Conservation (phyloP, 768 basidiomycete genomes). For the Trametes coccinea region DNA sequence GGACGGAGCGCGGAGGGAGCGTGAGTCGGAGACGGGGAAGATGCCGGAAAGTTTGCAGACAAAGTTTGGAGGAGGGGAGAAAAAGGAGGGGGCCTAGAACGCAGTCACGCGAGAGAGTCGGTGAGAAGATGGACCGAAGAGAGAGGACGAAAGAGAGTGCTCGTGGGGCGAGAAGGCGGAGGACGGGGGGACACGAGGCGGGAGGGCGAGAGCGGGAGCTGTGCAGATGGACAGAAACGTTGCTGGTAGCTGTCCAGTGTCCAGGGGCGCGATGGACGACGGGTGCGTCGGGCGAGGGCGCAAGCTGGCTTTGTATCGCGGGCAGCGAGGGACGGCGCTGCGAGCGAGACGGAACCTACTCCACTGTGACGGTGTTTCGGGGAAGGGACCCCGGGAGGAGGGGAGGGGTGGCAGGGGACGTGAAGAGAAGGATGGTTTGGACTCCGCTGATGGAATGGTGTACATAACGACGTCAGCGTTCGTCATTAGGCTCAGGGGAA, state of each 20-base stretch:
- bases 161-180: not conserved
- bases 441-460: conserved; percentile 23
- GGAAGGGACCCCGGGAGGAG: conserved; percentile 9
- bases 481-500: conserved; percentile 24
- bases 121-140: conserved; percentile 15
- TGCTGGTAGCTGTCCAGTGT: not conserved
- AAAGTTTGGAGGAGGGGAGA: conserved; percentile 3
- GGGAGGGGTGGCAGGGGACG: conserved; percentile 9
- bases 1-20: not conserved
- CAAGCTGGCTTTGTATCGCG: conserved; percentile 5
- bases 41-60: conserved; percentile 7
- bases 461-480: conserved; percentile 32
- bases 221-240: not conserved
- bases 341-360: conserved; percentile 7
- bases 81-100: not conserved
- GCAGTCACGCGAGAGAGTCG: conserved; percentile 12
- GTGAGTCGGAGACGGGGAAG: not conserved
- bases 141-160: not conserved
- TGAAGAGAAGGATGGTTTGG: conserved; percentile 11
- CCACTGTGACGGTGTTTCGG: conserved; percentile 21
- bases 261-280: conserved; percentile 1
- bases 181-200: not conserved
- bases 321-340: not conserved
- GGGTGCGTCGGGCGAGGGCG: conserved; percentile 1
- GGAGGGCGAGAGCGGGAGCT: not conserved